phyloP scores from a whole-genome alignment of 23 red algal genomes.

The Gracilariopsis chorda region DNA sequence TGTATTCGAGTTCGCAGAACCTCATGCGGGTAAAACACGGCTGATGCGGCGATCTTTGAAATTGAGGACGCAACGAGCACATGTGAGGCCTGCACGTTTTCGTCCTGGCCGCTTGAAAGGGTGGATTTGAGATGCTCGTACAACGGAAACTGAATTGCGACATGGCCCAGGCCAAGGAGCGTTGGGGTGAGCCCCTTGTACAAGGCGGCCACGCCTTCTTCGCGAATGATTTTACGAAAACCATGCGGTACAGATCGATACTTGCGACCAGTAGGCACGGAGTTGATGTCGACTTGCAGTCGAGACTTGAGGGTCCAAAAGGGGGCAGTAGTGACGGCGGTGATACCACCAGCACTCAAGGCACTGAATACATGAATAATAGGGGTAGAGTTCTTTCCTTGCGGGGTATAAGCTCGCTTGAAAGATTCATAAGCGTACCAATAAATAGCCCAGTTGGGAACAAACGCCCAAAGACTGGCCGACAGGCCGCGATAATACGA shows the following conservation, averaged over 20 bases:
- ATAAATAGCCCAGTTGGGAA: constrained; percentile 98
- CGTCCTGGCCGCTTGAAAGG: constrained; percentile 19
- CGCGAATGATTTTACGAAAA: constrained; percentile 75
- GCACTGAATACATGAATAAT: constrained; percentile 64
- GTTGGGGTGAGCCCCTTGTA: constrained; percentile 90
- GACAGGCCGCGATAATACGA: constrained; percentile 85
- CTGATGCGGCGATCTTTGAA: constrained; percentile 80
- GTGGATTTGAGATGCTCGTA: constrained; percentile 81
- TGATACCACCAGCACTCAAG: constrained; percentile 82
- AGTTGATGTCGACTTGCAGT: constrained; percentile 79
- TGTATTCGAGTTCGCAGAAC: constrained; percentile 83
- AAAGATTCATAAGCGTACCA: constrained; percentile 92
- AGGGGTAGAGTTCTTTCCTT: neutral
- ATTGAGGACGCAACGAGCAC: constrained; percentile 81
- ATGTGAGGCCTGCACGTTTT: constrained; percentile 52
- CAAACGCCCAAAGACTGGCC: constrained; percentile 88
- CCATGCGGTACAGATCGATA: constrained; percentile 71
- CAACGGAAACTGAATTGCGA: constrained; percentile 88
- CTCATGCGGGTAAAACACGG: constrained; percentile 92
- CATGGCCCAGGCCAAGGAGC: constrained; percentile 88
- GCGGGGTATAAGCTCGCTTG: constrained; percentile 42
- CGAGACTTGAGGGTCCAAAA: constrained; percentile 94
- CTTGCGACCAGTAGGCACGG: neutral
- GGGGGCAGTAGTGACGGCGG: constrained; percentile 80
- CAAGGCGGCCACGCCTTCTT: constrained; percentile 82